These are phyloP conservation scores for Porodaedalea pini DNA, from an alignment of 1,284 basidiomycete species.

Conservation along the genomic window DNA sequence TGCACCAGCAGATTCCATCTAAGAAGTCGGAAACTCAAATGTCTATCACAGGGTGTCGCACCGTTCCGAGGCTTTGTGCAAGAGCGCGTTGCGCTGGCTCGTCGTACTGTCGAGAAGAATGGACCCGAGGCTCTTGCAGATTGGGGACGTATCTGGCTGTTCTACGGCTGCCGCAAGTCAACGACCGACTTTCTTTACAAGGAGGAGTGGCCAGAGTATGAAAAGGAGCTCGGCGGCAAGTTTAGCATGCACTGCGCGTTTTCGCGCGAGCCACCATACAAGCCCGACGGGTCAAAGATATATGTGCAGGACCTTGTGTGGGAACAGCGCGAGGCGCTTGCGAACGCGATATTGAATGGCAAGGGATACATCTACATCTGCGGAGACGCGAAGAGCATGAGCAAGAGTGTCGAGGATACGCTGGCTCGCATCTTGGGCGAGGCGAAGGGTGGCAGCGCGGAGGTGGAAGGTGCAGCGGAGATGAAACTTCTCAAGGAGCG, in stretches of 20 bases:
- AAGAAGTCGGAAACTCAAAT: constrained; percentile 10
- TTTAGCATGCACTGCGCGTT: constrained; percentile 87
- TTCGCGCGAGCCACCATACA: constrained; percentile 82
- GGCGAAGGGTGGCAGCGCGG: constrained; percentile 83
- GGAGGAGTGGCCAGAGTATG: constrained; percentile 92
- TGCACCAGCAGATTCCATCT: constrained; percentile 23
- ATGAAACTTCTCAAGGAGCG: constrained; percentile 92
- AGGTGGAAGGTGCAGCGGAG: constrained; percentile 87
- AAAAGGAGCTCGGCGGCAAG: constrained; percentile 84
- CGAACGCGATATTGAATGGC: constrained; percentile 86
- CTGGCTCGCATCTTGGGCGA: constrained; percentile 86
- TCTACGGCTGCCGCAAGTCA: constrained; percentile 91
- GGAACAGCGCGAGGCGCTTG: constrained; percentile 78
- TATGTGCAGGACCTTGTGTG: constrained; percentile 97
- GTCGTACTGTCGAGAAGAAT: constrained; percentile 91
- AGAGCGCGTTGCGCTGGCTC: constrained; percentile 92
- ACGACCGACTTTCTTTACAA: constrained; percentile 91
- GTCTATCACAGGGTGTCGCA: constrained; percentile 74
- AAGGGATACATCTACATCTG: constrained; percentile 96
- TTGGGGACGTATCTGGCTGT: constrained; percentile 93
- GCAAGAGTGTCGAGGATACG: constrained; percentile 88
- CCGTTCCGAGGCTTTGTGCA: constrained; percentile 99
- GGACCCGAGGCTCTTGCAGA: constrained; percentile 87
- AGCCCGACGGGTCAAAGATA: constrained; percentile 90
- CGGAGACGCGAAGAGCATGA: constrained; percentile 97